Conservation (phyloP, 1,139 yeast genomes). For the Blastobotrys buckinghamii region DNA sequence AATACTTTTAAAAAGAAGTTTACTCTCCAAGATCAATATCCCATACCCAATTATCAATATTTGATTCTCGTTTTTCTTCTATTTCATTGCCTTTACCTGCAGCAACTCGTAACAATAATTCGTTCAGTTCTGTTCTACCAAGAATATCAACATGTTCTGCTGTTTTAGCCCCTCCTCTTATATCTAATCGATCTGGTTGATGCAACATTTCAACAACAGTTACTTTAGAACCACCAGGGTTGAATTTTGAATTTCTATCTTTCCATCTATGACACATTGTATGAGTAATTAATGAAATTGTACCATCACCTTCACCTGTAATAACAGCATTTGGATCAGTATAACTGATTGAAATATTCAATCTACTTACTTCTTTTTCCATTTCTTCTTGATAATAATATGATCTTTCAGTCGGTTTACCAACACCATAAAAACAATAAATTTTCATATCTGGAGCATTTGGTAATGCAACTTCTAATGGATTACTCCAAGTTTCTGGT, state of each 20-base stretch:
- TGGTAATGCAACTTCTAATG: slow-evolving; percentile 85
- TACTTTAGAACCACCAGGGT: slow-evolving; percentile 70
- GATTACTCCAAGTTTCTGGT: slow-evolving; percentile 84
- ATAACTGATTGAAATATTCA: slow-evolving; percentile 60
- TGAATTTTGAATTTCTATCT: slow-evolving; percentile 60
- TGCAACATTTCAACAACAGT: slow-evolving; percentile 86
- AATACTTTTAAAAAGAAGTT: not conserved
- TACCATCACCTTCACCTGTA: slow-evolving; percentile 94
- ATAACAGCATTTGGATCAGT: slow-evolving; percentile 62
- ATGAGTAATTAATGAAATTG: slow-evolving; percentile 82
- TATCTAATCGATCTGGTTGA: slow-evolving; percentile 89
- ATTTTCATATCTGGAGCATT: slow-evolving; percentile 89
- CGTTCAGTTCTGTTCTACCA: slow-evolving; percentile 90
- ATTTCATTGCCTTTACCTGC: slow-evolving; percentile 71
- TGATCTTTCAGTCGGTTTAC: slow-evolving; percentile 92
- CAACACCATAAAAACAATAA: slow-evolving; percentile 90
- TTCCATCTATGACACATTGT: slow-evolving; percentile 82
- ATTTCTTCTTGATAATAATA: slow-evolving; percentile 71
- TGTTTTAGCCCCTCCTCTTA: slow-evolving; percentile 95
- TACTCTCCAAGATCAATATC: slow-evolving; percentile 38
- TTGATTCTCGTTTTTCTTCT: slow-evolving; percentile 53
- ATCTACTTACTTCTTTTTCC: slow-evolving; percentile 39
- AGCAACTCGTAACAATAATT: slow-evolving; percentile 73
- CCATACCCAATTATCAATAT: slow-evolving; percentile 53
- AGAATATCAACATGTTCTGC: slow-evolving; percentile 97